A percentile compares a stretch with the other conserved stretches of the same genome.
Conservation (phyloP, 331 rosid species). For the Malus hybrid region DNA sequence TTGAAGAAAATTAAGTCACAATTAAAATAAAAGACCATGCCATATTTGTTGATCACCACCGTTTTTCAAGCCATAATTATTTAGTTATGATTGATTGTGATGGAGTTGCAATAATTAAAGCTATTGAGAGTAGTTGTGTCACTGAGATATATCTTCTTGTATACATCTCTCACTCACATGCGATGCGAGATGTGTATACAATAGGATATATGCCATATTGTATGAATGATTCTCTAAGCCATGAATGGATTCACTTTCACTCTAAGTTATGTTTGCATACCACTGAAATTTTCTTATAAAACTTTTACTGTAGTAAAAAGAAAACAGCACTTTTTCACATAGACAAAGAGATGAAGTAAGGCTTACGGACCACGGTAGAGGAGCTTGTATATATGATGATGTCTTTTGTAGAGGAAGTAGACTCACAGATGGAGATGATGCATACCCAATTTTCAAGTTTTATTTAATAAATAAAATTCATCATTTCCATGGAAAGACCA, state of each 20-base stretch:
- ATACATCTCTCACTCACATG: no score
- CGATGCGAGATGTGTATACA: background rate
- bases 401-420: background rate
- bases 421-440: background rate
- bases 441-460: background rate
- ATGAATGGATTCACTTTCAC: background rate
- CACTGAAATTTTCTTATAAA: background rate
- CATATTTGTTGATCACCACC: background rate
- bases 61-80: no score
- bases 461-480: background rate
- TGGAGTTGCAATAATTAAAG: background rate
- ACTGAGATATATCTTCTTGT: no score
- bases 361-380: background rate
- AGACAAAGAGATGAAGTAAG: background rate
- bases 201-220: background rate
- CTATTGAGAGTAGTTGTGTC: background rate
- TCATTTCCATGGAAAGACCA: background rate
- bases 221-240: background rate
- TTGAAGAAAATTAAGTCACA: background rate
- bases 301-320: background rate
- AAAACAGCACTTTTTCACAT: background rate
- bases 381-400: background rate
- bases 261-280: background rate
- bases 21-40: background rate
- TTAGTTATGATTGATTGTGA: background rate